Evolutionary conservation across 2,329 filamentous ascomycete species (phyloP).

Genomic region (Drechslerella dactyloides): DNA sequence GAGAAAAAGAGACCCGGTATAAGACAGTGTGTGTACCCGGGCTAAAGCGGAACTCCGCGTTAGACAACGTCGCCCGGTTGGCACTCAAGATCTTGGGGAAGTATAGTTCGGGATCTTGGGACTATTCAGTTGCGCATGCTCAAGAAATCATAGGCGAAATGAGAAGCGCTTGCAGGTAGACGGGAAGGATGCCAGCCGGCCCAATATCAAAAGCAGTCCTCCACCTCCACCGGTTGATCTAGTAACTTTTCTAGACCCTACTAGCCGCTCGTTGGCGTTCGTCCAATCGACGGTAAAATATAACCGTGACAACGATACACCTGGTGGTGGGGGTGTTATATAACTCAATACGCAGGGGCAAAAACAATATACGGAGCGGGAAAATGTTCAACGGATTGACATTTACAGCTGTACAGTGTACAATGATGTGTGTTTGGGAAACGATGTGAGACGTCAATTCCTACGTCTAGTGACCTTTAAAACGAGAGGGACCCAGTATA

Average conservation of each 20-base stretch:
- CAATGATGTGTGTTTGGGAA: background rate
- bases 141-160: conserved; percentile 48
- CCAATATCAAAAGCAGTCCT: conserved; percentile 41
- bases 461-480: background rate
- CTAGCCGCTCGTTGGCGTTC: conserved; percentile 41
- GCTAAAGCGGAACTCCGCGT: conserved; percentile 34
- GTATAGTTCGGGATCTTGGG: background rate
- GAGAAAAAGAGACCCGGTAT: conserved; percentile 25
- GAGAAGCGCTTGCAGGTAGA: conserved; percentile 46
- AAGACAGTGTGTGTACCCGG: conserved; percentile 7
- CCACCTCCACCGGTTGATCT: conserved; percentile 37
- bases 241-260: conserved; percentile 34
- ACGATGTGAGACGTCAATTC: background rate
- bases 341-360: conserved; percentile 2
- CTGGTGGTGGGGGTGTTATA: background rate
- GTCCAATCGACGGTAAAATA: conserved; percentile 36
- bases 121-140: conserved; percentile 46
- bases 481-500: background rate
- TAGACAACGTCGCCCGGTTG: conserved; percentile 33
- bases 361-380: background rate
- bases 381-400: background rate
- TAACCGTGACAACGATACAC: background rate
- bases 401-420: background rate
- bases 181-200: conserved; percentile 29
- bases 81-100: conserved; percentile 31